Evolutionary conservation across 2,329 filamentous ascomycete species (phyloP).

Genomic region (Phialophora macrospora): DNA sequence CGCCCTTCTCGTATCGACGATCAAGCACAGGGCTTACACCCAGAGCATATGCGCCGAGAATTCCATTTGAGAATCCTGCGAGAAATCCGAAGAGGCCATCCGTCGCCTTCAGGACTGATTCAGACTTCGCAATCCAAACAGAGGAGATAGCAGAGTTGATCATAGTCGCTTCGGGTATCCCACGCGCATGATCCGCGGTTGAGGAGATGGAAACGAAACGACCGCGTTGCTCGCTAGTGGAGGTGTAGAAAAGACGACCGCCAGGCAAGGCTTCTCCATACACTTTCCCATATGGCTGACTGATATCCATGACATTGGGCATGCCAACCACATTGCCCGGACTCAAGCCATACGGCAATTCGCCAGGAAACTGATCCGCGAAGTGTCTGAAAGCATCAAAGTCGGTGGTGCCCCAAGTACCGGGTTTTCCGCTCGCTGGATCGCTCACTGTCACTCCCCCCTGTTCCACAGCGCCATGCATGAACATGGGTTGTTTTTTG

Average conservation of each 20-base stretch:
- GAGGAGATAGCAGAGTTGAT: slow-evolving; percentile 73
- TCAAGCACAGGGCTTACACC: slow-evolving; percentile 65
- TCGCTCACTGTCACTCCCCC: slow-evolving; percentile 82
- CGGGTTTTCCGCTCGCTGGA: slow-evolving; percentile 73
- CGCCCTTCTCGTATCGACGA: slow-evolving; percentile 70
- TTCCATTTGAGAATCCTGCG: slow-evolving; percentile 79
- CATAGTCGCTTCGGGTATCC: slow-evolving; percentile 76
- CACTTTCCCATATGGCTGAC: slow-evolving; percentile 79
- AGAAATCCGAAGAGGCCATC: slow-evolving; percentile 81
- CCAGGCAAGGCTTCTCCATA: slow-evolving; percentile 86
- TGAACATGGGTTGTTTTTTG: slow-evolving; percentile 76
- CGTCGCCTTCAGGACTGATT: slow-evolving; percentile 71
- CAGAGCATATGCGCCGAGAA: slow-evolving; percentile 81
- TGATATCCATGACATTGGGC: slow-evolving; percentile 89
- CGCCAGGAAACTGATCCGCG: slow-evolving; percentile 73
- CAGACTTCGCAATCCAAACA: slow-evolving; percentile 88
- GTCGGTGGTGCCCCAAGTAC: slow-evolving; percentile 81
- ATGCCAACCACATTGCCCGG: slow-evolving; percentile 74
- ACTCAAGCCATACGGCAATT: slow-evolving; percentile 77
- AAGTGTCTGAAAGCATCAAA: slow-evolving; percentile 76
- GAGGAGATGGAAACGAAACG: slow-evolving; percentile 71
- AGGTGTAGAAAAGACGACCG: slow-evolving; percentile 78
- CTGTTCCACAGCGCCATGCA: slow-evolving; percentile 81
- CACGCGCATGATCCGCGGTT: slow-evolving; percentile 61
- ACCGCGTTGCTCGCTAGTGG: slow-evolving; percentile 73